These are phyloP conservation scores for Thraustotheca clavata DNA, from an alignment of 352 stramenopile genomes.

Conservation along the genomic window DNA sequence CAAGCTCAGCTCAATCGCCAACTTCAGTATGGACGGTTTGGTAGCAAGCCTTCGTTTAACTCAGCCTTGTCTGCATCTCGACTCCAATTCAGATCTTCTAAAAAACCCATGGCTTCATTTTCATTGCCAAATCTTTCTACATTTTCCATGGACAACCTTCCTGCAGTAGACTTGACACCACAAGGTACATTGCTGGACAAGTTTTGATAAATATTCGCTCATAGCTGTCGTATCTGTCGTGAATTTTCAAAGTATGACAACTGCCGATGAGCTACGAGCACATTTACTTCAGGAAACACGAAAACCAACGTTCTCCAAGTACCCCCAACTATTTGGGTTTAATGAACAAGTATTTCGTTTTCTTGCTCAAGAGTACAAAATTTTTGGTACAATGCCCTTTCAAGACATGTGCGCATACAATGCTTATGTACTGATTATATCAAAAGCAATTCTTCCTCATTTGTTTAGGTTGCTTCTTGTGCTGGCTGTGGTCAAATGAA, in stretches of 20 bases:
- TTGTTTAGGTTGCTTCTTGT: conserved; percentile 49
- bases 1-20: neutral
- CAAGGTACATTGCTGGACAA: neutral
- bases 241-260: conserved; percentile 1
- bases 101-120: neutral
- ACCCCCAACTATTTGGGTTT: conserved; percentile 56
- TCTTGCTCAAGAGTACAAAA: conserved; percentile 59
- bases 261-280: neutral
- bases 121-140: neutral
- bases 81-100: neutral
- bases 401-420: conserved; percentile 76
- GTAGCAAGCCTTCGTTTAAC: neutral
- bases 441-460: neutral
- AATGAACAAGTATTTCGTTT: conserved; percentile 81
- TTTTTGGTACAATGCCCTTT: conserved; percentile 32
- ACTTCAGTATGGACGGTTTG: neutral
- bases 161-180: neutral
- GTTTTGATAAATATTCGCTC: neutral
- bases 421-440: conserved; percentile 25
- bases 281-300: neutral
- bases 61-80: no score
- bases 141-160: neutral
- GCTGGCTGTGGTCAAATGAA: conserved; percentile 62
- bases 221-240: neutral
- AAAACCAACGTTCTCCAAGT: neutral